Base-by-base conservation (phyloP, 2,329 filamentous ascomycete genomes). In the Ramichloridium luteum region DNA sequence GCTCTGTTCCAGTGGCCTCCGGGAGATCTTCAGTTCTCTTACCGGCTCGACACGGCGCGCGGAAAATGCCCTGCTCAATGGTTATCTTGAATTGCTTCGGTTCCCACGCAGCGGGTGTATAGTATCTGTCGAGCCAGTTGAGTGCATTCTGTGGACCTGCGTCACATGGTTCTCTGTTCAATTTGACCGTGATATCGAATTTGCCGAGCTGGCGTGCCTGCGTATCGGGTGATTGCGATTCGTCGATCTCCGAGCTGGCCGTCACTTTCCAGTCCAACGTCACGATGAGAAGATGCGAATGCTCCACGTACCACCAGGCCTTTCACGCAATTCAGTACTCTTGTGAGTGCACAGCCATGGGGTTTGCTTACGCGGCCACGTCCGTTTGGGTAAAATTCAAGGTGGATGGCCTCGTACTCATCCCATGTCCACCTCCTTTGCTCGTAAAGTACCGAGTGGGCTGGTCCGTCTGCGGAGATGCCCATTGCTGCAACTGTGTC, bases 161-260 rank as follows among this genome's bases (percentile, higher is more conserved):
- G 20, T 23, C 20, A 23, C 20, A 23, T 23, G 20, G 20, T 23
- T 23, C 20, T 23, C 20, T 8, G n/a, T 23, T 23, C 20, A 23
- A n/a, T 23, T 23, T 23, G 20, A 23, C n/a, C 20, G 20, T 23
- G 20, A 23, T 23, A 23, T 23, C 20, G n/a, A 23, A 23, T n/a
- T 23, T 23, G 8, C 20, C 20, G 20, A 23, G 20, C 20, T 8
- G 20, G 20, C 20, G 20, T 23, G 20, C 20, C 20, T 23, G 20
- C 20, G 20, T 23, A n/a, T 23, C n/a, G 8, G 20, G 20, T n/a
- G n/a, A 8, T 23, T 8, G n/a, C 8, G 20, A 23, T n/a, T 23
- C 20, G 8, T 23, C 20, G 8, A 23, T 8, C n/a, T 23, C 8
- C n/a, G 20, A 23, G 20, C 8, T 23, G n/a, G 20, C 20, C 20